Percentiles rank a stretch among this genome's conserved stretches.
These are phyloP conservation scores for Leccinum pellstonianum DNA, from an alignment of 768 basidiomycete species.

Conservation along the genomic window DNA sequence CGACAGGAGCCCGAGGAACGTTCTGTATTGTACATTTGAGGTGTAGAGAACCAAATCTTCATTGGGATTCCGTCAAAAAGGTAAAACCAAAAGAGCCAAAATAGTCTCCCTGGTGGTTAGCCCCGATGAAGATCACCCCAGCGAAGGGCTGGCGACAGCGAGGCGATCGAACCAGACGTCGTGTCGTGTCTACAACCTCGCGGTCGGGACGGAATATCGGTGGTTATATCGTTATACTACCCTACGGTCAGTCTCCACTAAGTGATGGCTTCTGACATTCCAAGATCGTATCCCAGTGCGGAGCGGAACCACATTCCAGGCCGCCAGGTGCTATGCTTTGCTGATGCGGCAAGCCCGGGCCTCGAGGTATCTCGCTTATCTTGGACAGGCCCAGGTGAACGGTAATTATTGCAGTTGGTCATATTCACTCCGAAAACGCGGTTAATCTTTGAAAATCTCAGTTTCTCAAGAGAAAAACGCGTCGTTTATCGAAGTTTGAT, in stretches of 20 bases:
- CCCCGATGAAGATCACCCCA: slow-evolving; percentile 21
- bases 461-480: slow-evolving; percentile 15
- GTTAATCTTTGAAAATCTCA: slow-evolving; percentile 27
- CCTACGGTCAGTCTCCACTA: slow-evolving; percentile 5
- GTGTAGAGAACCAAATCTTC: slow-evolving; percentile 16
- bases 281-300: slow-evolving; percentile 1
- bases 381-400: slow-evolving; percentile 1
- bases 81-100: slow-evolving; percentile 38
- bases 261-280: slow-evolving; percentile 7
- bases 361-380: slow-evolving; percentile 3
- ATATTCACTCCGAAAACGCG: slow-evolving; percentile 17
- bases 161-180: slow-evolving; percentile 15
- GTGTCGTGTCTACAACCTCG: slow-evolving; percentile 17
- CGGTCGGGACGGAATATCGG: slow-evolving; percentile 26
- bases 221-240: slow-evolving; percentile 9
- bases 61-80: slow-evolving; percentile 31
- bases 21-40: slow-evolving; percentile 24
- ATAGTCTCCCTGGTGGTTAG: slow-evolving; percentile 24
- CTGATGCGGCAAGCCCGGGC: slow-evolving; percentile 4
- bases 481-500: slow-evolving; percentile 21
- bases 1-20: slow-evolving; percentile 12
- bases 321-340: slow-evolving; percentile 2
- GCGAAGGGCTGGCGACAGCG: slow-evolving; percentile 20
- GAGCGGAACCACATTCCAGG: slow-evolving; percentile 17
- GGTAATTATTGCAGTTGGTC: slow-evolving; percentile 2